phyloP scores from a whole-genome alignment of 2,329 filamentous ascomycete genomes.

The Epicoccum sorghinum region DNA sequence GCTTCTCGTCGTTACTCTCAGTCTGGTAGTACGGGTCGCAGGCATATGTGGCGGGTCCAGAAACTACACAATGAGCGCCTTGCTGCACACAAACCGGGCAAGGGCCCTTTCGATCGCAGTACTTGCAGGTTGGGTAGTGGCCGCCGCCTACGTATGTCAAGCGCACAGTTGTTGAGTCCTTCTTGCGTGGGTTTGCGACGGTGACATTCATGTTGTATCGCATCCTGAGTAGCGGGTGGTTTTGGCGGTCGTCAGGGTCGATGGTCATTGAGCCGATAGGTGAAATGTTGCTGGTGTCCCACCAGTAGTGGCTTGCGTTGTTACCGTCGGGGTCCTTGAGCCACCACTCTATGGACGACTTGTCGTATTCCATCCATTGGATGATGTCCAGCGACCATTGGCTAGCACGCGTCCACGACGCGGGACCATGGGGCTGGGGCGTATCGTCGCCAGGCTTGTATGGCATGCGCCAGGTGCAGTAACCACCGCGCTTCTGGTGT shows the following conservation, averaged over 20 bases:
- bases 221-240: not conserved
- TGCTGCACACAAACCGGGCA: too few relatives aligned
- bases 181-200: not conserved
- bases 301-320: not conserved
- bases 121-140: too few relatives aligned
- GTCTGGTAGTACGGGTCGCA: not conserved
- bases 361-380: slow-evolving; percentile 18
- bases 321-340: slow-evolving; percentile 24
- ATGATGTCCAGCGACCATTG: slow-evolving; percentile 20
- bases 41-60: too few relatives aligned
- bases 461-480: slow-evolving; percentile 6
- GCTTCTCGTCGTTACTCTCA: not conserved
- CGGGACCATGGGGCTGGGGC: not conserved
- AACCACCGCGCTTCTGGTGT: slow-evolving; percentile 9
- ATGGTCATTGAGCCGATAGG: not conserved
- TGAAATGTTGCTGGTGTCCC: not conserved
- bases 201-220: not conserved
- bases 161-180: not conserved
- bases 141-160: too few relatives aligned
- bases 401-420: not conserved
- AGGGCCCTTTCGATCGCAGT: too few relatives aligned
- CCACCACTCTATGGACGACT: slow-evolving; percentile 19
- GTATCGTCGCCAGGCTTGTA: not conserved
- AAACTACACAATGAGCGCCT: too few relatives aligned
- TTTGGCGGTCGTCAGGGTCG: not conserved